A percentile compares a stretch with the other conserved stretches of the same genome.
Evolutionary conservation across 257 asterid species (phyloP).

Genomic region (Leonotis leonurus): DNA sequence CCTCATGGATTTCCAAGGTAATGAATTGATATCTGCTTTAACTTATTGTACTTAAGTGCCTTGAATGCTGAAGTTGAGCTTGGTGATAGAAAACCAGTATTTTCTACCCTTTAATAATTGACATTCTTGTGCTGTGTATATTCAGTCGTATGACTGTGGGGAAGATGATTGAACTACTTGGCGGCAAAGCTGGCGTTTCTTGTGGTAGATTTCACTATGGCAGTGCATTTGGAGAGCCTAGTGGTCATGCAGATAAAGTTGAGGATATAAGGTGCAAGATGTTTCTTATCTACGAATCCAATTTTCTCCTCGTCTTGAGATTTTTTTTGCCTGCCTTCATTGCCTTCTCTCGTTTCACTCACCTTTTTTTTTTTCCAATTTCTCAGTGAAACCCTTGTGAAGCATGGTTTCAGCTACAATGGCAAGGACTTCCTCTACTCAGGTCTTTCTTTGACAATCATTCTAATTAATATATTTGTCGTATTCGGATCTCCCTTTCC

Average conservation of each 20-base stretch:
- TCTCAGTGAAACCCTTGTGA: constrained; percentile 84
- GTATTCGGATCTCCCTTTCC: neutral
- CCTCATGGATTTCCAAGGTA: constrained; percentile 99
- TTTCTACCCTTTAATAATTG: constrained; percentile 3
- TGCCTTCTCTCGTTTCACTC: constrained; percentile 14
- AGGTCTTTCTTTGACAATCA: constrained; percentile 30
- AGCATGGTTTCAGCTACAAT: constrained; percentile 85
- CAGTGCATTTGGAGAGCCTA: constrained; percentile 96
- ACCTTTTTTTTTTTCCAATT: constrained; percentile 15
- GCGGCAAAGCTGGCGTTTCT: constrained; percentile 97
- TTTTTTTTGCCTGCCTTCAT: constrained; percentile 7
- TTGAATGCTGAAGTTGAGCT: constrained; percentile 3
- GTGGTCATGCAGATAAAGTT: constrained; percentile 95
- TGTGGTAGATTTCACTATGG: constrained; percentile 96
- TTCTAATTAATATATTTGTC: too few relatives aligned
- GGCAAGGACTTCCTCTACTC: constrained; percentile 94
- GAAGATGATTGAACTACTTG: constrained; percentile 94
- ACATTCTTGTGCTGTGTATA: constrained; percentile 15
- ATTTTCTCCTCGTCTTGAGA: constrained; percentile 13
- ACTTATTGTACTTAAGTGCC: neutral
- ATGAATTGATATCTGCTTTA: neutral
- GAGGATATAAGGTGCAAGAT: constrained; percentile 68
- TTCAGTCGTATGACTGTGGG: constrained; percentile 99
- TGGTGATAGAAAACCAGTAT: neutral
- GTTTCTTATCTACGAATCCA: neutral